Evolutionary conservation across 495 filamentous ascomycete species (phyloP), one percentile per base, ranked within the genome.

Genomic region (Cudoniella acicularis): DNA sequence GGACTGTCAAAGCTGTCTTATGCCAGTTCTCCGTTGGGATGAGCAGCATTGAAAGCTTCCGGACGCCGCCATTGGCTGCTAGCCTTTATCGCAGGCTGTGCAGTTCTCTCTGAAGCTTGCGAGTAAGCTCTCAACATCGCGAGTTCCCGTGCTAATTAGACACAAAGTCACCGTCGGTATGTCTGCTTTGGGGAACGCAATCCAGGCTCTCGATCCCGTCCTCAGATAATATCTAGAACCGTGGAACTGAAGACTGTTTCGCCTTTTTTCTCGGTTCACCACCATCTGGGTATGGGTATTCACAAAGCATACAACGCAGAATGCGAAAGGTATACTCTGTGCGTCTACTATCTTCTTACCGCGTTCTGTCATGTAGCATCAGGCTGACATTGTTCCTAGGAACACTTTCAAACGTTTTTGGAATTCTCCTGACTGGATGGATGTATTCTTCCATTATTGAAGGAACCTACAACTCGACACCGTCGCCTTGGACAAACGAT

Each of bases 91-190:
- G 69, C 67, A 3, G 56, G 64, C 2, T 71, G 73, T 2, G 50
- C 58, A 0, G 59, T 70, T 27, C 57, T 74, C 3, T 59, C 68
- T 1, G 65, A 73, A 45, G 51, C 73, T 23, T 73, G 72, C 75
- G 64, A 57, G 74, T 70, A 56, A 10, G 1, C 25, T 18, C 21
- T n/a, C 8, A 23, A 45, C 2, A 49, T 36, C 30, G 4, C 30
- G 30, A 13, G 4, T 36, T 36, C 30, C 30, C 13, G 30, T 22
- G 24, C 24, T 54, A 21, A 11, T 61, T 0, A 3, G 13, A 26
- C 24, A 13, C 36, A 1, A 40, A 76, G 72, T 68, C 25, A 76
- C 71, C 3, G 70, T 72, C 20, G 51, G 69, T 1, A 76, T 76
- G 71, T 74, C 72, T 4, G 72, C 68, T 8, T 76, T 0, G 73